phyloP scores from a whole-genome alignment of 1,139 yeast species.

The Yamadazyma aaseri region DNA sequence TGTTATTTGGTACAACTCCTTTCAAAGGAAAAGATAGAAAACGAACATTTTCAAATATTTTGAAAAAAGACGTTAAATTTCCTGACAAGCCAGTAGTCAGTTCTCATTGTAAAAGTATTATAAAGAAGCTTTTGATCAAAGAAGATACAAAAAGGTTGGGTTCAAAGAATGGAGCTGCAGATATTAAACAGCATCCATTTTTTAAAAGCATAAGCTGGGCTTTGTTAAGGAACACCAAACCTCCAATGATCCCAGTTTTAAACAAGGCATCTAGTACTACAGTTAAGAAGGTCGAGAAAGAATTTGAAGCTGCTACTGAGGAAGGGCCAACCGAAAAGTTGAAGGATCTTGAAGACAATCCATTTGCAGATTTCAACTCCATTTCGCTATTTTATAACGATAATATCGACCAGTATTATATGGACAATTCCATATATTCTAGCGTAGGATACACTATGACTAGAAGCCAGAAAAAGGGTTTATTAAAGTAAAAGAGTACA shows the following conservation, averaged over 20 bases:
- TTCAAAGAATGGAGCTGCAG: conserved; percentile 91
- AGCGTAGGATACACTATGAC: conserved; percentile 67
- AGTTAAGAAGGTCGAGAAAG: conserved; percentile 35
- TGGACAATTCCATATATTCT: conserved; percentile 51
- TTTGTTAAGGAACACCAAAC: conserved; percentile 80
- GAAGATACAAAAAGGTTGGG: conserved; percentile 89
- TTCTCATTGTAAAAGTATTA: conserved; percentile 72
- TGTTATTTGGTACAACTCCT: conserved; percentile 95
- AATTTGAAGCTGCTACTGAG: conserved; percentile 25
- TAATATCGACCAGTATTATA: conserved; percentile 20
- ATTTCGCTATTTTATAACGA: conserved; percentile 83
- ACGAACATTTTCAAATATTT: conserved; percentile 81
- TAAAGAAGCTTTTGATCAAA: conserved; percentile 78
- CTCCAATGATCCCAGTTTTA: conserved; percentile 91
- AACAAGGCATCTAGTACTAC: conserved; percentile 38
- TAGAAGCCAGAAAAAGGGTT: conserved; percentile 13
- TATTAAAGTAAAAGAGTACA: conserved; percentile 6
- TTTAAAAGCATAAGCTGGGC: conserved; percentile 97
- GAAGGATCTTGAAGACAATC: conserved; percentile 51
- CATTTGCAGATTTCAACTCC: conserved; percentile 85
- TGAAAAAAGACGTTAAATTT: conserved; percentile 81
- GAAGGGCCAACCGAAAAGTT: conserved; percentile 16
- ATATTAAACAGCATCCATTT: conserved; percentile 84
- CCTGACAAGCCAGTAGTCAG: conserved; percentile 50
- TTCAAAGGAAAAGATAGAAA: conserved; percentile 89